A percentile compares a stretch with the other conserved stretches of the same genome.
Conservation (phyloP, 1,139 yeast genomes). For the Taphrina sp. region DNA sequence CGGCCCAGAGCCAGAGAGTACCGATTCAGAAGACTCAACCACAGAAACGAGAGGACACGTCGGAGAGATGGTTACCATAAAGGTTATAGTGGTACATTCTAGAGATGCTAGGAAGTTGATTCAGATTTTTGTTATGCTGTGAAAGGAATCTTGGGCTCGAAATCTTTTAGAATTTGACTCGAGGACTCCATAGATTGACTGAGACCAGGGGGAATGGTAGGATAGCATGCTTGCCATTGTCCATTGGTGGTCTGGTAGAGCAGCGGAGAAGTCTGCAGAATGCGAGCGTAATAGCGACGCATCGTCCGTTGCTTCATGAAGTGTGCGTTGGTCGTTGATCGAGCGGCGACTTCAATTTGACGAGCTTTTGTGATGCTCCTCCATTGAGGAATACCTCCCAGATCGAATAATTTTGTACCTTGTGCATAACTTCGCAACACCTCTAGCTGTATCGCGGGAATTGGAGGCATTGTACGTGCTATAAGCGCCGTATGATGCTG, state of each 20-base stretch:
- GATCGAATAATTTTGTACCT: not conserved
- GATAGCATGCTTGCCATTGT: not conserved
- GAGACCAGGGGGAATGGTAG: too few relatives aligned
- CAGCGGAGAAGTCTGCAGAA: not conserved
- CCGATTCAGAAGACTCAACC: too few relatives aligned
- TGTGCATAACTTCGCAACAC: not conserved
- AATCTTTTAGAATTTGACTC: too few relatives aligned
- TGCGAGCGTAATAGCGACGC: not conserved
- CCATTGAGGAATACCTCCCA: slow-evolving; percentile 1
- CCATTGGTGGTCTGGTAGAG: not conserved
- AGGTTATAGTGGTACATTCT: too few relatives aligned
- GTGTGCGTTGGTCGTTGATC: not conserved
- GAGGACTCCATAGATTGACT: too few relatives aligned
- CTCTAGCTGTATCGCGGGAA: slow-evolving; percentile 1
- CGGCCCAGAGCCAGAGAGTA: too few relatives aligned
- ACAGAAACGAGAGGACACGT: too few relatives aligned
- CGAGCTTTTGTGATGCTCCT: not conserved
- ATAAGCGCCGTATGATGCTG: slow-evolving; percentile 16
- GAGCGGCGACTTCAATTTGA: not conserved
- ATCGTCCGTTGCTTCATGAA: slow-evolving; percentile 1
- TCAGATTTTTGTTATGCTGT: too few relatives aligned
- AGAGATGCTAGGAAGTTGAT: too few relatives aligned
- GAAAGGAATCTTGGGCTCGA: too few relatives aligned
- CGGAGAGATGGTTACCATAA: too few relatives aligned
- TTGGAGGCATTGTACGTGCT: slow-evolving; percentile 7